Conservation (phyloP, 108 stramenopile species). For the Cyclotella baltica region DNA sequence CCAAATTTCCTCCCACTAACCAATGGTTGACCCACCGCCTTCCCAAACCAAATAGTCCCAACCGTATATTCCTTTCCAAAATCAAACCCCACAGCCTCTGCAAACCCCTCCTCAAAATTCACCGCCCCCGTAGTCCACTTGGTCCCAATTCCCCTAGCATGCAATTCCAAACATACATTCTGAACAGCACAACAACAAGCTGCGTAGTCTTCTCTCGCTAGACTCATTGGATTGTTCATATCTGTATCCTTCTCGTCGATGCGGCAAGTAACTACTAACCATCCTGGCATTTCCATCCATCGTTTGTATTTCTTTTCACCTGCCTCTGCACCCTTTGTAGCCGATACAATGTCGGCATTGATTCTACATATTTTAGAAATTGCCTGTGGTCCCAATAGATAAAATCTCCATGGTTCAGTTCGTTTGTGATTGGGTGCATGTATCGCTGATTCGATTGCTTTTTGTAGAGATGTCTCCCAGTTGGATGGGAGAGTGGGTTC, state of each 20-base stretch:
- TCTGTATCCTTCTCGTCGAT: slow-evolving; percentile 4
- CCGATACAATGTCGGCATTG: slow-evolving; percentile 46
- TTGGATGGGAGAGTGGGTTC: slow-evolving; percentile 31
- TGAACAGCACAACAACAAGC: slow-evolving; percentile 67
- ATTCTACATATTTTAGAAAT: slow-evolving; percentile 52
- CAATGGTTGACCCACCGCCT: slow-evolving; percentile 23
- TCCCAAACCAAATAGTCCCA: slow-evolving; percentile 67
- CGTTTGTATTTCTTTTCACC: slow-evolving; percentile 44
- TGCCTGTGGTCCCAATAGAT: slow-evolving; percentile 53
- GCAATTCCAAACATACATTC: slow-evolving; percentile 58
- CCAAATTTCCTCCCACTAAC: slow-evolving; percentile 39
- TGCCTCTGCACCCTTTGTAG: slow-evolving; percentile 38
- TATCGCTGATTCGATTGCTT: slow-evolving; percentile 52
- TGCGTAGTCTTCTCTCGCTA: slow-evolving; percentile 65
- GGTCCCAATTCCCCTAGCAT: slow-evolving; percentile 58
- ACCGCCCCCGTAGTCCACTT: slow-evolving; percentile 73
- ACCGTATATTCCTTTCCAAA: slow-evolving; percentile 48
- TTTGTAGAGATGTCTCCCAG: slow-evolving; percentile 45
- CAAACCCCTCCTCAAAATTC: slow-evolving; percentile 54
- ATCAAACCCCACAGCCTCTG: slow-evolving; percentile 43
- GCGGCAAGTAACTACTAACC: slow-evolving; percentile 62
- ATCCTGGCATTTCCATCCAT: slow-evolving; percentile 62
- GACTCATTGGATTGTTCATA: slow-evolving; percentile 44
- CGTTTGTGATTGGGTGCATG: slow-evolving; percentile 65
- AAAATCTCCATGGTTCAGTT: slow-evolving; percentile 68